Conservation (phyloP, 2,329 filamentous ascomycete genomes). For the Periconia sp. region DNA sequence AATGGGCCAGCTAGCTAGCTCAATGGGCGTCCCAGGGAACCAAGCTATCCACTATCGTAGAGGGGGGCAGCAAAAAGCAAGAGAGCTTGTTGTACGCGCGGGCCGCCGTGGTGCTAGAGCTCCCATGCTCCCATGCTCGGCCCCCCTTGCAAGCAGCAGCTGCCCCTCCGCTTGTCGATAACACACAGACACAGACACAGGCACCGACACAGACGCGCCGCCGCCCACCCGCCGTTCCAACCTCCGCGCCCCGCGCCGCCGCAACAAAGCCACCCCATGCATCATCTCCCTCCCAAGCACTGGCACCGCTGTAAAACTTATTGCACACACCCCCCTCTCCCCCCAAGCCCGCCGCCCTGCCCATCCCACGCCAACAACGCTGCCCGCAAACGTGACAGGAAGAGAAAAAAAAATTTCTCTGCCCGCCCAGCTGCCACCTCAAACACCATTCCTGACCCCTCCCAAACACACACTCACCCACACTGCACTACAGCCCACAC, state of each 20-base stretch:
- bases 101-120: constrained; percentile 29
- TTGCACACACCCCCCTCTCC: constrained; percentile 13
- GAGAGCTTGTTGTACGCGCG: constrained; percentile 15
- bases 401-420: no score
- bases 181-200: no score
- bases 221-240: constrained; percentile 14
- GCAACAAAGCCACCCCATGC: neutral
- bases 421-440: no score
- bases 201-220: no score
- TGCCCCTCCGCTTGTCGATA: constrained; percentile 18
- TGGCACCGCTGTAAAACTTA: constrained; percentile 15
- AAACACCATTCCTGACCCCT: no score
- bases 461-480: no score
- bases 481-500: no score
- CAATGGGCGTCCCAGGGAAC: no score
- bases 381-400: no score
- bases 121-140: constrained; percentile 24
- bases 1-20: constrained; percentile 1
- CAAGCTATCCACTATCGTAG: constrained; percentile 18
- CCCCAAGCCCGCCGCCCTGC: neutral
- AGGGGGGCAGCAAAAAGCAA: constrained; percentile 34
- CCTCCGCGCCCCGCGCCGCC: constrained; percentile 7
- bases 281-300: neutral
- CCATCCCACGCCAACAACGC: no score
- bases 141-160: constrained; percentile 6